Evolutionary conservation across 2,329 filamentous ascomycete genomes (phyloP).

Genomic region (Sporothrix brunneoviolacea): DNA sequence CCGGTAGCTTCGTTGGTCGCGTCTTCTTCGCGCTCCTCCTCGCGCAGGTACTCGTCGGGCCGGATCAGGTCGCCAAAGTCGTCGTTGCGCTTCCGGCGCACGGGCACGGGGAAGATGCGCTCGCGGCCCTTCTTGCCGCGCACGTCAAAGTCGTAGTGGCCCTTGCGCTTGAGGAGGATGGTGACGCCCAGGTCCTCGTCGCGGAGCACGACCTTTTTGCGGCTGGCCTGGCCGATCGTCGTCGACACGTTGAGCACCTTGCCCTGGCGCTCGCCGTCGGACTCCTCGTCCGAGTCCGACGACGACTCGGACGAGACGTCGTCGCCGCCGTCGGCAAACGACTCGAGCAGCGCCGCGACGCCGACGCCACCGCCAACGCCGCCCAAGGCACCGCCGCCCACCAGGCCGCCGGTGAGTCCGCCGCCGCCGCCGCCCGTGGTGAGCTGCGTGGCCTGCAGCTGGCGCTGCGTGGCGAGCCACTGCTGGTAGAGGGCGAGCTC

Average conservation of each 20-base stretch:
- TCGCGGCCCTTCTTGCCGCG: conserved; percentile 87
- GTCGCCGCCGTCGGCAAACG: conserved; percentile 57
- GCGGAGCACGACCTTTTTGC: conserved; percentile 78
- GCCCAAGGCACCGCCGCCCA: not conserved
- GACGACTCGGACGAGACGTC: conserved; percentile 76
- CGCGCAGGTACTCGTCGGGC: conserved; percentile 86
- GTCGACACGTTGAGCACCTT: conserved; percentile 85
- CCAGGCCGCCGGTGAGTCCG: not conserved
- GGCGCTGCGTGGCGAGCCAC: conserved; percentile 80
- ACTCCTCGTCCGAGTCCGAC: conserved; percentile 80
- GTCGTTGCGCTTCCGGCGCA: conserved; percentile 71
- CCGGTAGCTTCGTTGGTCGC: conserved; percentile 50
- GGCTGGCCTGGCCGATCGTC: conserved; percentile 72
- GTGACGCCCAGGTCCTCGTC: conserved; percentile 92
- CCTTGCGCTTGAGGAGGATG: conserved; percentile 79
- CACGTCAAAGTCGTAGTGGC: conserved; percentile 89
- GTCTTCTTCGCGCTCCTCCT: conserved; percentile 77
- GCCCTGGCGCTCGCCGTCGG: conserved; percentile 83
- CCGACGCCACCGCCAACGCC: not conserved
- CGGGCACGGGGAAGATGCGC: conserved; percentile 81
- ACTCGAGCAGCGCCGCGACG: conserved; percentile 24
- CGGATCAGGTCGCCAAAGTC: conserved; percentile 93
- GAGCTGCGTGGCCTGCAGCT: conserved; percentile 72
- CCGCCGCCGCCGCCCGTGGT: conserved; percentile 41
- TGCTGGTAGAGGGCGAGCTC: conserved; percentile 84